These are phyloP conservation scores for Lenzites betulinus DNA, from an alignment of 768 basidiomycete genomes.

Conservation along the genomic window DNA sequence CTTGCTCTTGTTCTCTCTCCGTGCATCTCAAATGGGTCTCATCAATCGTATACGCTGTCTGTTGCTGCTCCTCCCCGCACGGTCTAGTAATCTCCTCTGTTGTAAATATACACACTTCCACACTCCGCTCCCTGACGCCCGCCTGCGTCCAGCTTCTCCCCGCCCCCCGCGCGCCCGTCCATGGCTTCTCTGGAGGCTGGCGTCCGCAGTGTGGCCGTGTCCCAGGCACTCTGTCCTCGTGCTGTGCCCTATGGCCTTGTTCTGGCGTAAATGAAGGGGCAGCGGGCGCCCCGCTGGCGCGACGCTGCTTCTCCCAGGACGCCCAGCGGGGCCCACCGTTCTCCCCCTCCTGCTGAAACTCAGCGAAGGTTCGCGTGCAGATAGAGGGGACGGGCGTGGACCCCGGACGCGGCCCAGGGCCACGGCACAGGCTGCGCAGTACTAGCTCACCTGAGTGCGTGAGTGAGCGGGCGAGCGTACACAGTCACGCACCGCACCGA, in stretches of 20 bases:
- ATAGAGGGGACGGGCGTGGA: conserved; percentile 13
- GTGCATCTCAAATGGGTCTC: conserved; percentile 1
- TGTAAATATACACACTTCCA: conserved; percentile 19
- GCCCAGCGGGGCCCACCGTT: neutral
- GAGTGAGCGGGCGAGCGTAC: no score
- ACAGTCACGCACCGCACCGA: no score
- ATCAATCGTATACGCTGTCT: conserved; percentile 13
- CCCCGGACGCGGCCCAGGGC: neutral
- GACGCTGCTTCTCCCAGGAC: neutral
- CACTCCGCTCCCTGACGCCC: neutral
- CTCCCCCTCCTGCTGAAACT: neutral
- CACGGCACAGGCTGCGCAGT: neutral
- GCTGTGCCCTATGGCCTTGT: neutral
- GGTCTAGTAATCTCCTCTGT: conserved; percentile 16
- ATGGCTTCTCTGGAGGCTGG: no score
- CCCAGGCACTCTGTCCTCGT: neutral
- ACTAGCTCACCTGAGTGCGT: no score
- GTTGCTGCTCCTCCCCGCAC: conserved; percentile 13
- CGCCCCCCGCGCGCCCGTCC: no score
- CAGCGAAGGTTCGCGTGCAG: conserved; percentile 18
- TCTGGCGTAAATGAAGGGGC: neutral
- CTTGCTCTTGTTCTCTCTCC: neutral
- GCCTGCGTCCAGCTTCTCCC: no score
- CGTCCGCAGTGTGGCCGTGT: neutral
- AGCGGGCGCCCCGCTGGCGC: neutral